Percentiles rank a stretch among this genome's conserved stretches.
Conservation (phyloP, 2,329 filamentous ascomycete species). For the Epichloe hybrida region DNA sequence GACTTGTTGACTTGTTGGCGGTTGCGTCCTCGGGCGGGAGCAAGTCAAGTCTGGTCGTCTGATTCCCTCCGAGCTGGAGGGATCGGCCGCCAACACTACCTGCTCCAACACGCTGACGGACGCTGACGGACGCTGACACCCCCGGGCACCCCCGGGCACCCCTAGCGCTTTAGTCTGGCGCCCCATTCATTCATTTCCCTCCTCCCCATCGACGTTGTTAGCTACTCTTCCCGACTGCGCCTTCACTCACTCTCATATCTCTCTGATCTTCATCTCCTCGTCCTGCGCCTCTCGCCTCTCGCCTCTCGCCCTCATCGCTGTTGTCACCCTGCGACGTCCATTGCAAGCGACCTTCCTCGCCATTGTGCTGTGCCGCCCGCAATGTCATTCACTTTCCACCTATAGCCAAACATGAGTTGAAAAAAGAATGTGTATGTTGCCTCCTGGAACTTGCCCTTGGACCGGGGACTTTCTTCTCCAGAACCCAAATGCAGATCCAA, state of each 20-base stretch:
- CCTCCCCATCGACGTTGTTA: not conserved
- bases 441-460: not conserved
- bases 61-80: too few relatives aligned
- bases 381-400: conserved; percentile 20
- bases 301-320: not conserved
- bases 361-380: conserved; percentile 17
- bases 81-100: too few relatives aligned
- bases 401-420: conserved; percentile 25
- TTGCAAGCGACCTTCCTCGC: conserved; percentile 6
- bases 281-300: not conserved
- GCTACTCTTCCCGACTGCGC: not conserved
- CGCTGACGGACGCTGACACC: too few relatives aligned
- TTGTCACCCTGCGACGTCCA: not conserved
- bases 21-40: not conserved
- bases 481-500: not conserved
- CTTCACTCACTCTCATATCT: not conserved
- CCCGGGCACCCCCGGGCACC: not conserved
- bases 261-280: not conserved
- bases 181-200: not conserved
- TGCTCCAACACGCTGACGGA: not conserved
- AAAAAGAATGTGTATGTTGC: conserved; percentile 29
- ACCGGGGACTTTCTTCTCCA: not conserved
- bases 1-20: not conserved
- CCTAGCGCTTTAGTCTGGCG: not conserved
- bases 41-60: not conserved